Percentiles rank a stretch among this genome's conserved stretches.
phyloP scores from a whole-genome alignment of 768 basidiomycete species.

The Strobilomyces dryophilus region DNA sequence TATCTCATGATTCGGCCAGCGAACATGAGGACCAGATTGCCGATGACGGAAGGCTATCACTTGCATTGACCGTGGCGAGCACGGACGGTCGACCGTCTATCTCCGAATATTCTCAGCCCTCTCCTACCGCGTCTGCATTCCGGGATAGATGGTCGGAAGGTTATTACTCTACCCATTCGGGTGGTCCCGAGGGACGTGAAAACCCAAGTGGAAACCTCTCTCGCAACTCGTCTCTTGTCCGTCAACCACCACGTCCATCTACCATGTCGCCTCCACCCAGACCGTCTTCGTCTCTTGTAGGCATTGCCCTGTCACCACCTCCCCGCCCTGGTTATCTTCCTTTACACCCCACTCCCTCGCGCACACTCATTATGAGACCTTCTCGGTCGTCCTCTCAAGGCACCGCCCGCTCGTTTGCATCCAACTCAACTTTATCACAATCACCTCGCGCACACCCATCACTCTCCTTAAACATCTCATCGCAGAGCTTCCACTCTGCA shows the following conservation, averaged over 20 bases:
- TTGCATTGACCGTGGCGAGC: slow-evolving; percentile 47
- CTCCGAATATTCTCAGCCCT: slow-evolving; percentile 66
- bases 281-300: slow-evolving; percentile 57
- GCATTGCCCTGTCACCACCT: slow-evolving; percentile 56
- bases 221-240: slow-evolving; percentile 21
- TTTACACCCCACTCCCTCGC: slow-evolving; percentile 19
- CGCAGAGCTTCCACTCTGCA: slow-evolving; percentile 37
- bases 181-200: slow-evolving; percentile 11
- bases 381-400: slow-evolving; percentile 27
- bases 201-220: slow-evolving; percentile 5
- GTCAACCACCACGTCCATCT: slow-evolving; percentile 19
- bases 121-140: slow-evolving; percentile 81
- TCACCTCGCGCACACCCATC: slow-evolving; percentile 16
- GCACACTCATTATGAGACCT: slow-evolving; percentile 12
- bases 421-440: slow-evolving; percentile 23
- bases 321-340: slow-evolving; percentile 23
- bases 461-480: slow-evolving; percentile 45
- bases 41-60: slow-evolving; percentile 40
- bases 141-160: slow-evolving; percentile 46
- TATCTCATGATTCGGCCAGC: slow-evolving; percentile 35
- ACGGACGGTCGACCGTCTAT: slow-evolving; percentile 45
- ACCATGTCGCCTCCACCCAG: slow-evolving; percentile 56
- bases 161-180: slow-evolving; percentile 30
- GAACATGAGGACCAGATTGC: slow-evolving; percentile 36
- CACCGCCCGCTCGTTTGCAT: slow-evolving; percentile 30